Base-by-base conservation (phyloP, 2,329 filamentous ascomycete species). In the Didymosphaeria variabile region DNA sequence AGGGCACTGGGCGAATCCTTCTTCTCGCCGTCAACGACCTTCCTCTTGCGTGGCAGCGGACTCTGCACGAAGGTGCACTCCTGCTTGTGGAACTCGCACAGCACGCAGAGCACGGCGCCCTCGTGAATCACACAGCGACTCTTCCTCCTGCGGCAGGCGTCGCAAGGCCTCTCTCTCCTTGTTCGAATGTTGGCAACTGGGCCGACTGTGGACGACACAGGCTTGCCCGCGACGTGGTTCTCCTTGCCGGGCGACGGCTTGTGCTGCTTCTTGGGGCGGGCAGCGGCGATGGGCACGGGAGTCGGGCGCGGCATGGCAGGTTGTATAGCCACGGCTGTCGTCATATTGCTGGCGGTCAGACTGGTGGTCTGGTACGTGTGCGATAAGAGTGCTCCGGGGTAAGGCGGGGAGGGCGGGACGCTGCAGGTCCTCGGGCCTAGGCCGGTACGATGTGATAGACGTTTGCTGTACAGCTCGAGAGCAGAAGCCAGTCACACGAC, bases 71-170 rank as follows among this genome's bases (percentile, higher is more conserved):
- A 88, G 46, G 92, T 94, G 79, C 92, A 95, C 68, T 92, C 89
- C 74, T 91, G 87, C 71, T 89, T 90, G 79, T 90, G 89, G 76
- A 90, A 88, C 75, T 92, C 90, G 79, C 92, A 96, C 65, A 92
- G 84, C 64, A 92, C 86, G 79, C 92, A 95, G 67, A 85, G 83
- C 42, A 84, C 84, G 69, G 91, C 88, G 66, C 90, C 90, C 76
- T 94, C 91, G 74, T 93, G 90, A 75, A 91, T 86, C 64, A 93
- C 88, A 80, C 92, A 95, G 79, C 90, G 90, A 72, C 87, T 88
- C 77, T 91, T 91, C 67, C 90, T 87, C 77, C 86, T 85, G 65
- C 89, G 85, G 78, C 92, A 95, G 61, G 90, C 87, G 80, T 93
- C 90, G 79, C 79, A 81, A 58, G 79, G 79, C 49, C 79, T 70